These are phyloP conservation scores for Rhodamnia rubescens DNA, from an alignment of 345 rosid genomes.

Conservation along the genomic window DNA sequence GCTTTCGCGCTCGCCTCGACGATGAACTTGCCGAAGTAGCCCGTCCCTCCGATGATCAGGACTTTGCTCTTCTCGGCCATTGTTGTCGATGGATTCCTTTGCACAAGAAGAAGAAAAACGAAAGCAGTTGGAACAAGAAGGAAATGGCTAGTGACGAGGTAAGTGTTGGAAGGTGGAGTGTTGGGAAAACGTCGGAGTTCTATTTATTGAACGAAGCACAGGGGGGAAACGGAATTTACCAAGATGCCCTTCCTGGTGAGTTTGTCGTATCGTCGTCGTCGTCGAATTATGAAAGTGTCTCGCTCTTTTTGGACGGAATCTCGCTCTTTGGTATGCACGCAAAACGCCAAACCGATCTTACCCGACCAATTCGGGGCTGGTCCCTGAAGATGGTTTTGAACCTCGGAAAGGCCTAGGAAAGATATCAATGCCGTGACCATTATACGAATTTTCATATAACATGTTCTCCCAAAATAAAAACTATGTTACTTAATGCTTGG, in stretches of 20 bases:
- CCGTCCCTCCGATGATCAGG: slow-evolving; percentile 64
- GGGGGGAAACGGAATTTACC: not conserved
- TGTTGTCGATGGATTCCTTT: not conserved
- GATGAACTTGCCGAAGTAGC: slow-evolving; percentile 61
- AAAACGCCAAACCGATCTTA: not conserved
- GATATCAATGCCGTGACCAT: not conserved
- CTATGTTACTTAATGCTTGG: not conserved
- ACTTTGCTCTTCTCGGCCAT: slow-evolving; percentile 66
- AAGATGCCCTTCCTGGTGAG: not conserved
- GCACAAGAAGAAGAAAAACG: not conserved
- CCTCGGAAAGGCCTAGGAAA: not conserved
- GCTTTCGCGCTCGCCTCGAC: slow-evolving; percentile 49
- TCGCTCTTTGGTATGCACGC: not conserved
- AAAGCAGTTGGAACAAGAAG: not conserved
- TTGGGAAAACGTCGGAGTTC: not conserved
- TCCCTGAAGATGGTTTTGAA: not conserved
- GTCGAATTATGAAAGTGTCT: not conserved
- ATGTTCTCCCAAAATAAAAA: not conserved
- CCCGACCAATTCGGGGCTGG: not conserved
- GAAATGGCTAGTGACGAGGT: not conserved
- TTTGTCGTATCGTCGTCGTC: not conserved
- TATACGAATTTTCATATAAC: not conserved
- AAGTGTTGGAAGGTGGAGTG: not conserved
- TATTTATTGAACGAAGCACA: not conserved
- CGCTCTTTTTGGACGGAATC: not conserved